Evolutionary conservation across 768 basidiomycete species (phyloP), one percentile per base, ranked within the genome.

Genomic region (Rhodotorula babjevae): DNA sequence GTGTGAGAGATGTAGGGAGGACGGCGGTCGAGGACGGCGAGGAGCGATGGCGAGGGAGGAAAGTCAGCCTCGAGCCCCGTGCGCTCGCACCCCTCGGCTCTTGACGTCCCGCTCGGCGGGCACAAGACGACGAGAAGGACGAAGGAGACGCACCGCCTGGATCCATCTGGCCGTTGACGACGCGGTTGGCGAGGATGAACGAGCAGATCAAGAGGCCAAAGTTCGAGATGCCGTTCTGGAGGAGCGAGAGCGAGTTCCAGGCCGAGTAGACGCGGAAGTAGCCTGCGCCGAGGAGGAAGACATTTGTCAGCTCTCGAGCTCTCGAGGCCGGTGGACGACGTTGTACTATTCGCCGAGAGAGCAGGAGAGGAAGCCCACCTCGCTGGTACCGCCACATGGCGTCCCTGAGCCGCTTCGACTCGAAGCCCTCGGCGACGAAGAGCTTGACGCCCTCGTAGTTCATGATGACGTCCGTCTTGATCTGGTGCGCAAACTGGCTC

Each of bases 391-490:
- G 84, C 25, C 83, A 80, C 72, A 94, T 85, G 6, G 92, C 90
- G 23, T 88, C 85, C 19, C 83, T 80, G 78, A 92, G 93, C 44
- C 92, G 85, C 56, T 84, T 83, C 27, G 85, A 85, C 79, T 94
- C 92, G 76, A 92, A 87, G 33, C 86, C 84, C 80, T 95, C 92
- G 25, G 91, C 89, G n/a, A 87, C 87, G 79, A 93, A 93, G 79
- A 91, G 91, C 80, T 91, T 93, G 77, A 92, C 89, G 10, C 91
- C 92, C 80, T 83, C 82, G 78, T 79, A 84, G 67, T 82, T 81
- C 69, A 91, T 84, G 42, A 92, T 81, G 76, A 87, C 87, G 77
- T 93, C 91, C 11, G 71, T 72, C 56, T 72, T 69, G 68, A 76
- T 65, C 59, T 69, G 73, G 53, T 65, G 65, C 69, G 69, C 69